Evolutionary conservation across 768 basidiomycete genomes (phyloP).

Genomic region (Mrakia gelida): DNA sequence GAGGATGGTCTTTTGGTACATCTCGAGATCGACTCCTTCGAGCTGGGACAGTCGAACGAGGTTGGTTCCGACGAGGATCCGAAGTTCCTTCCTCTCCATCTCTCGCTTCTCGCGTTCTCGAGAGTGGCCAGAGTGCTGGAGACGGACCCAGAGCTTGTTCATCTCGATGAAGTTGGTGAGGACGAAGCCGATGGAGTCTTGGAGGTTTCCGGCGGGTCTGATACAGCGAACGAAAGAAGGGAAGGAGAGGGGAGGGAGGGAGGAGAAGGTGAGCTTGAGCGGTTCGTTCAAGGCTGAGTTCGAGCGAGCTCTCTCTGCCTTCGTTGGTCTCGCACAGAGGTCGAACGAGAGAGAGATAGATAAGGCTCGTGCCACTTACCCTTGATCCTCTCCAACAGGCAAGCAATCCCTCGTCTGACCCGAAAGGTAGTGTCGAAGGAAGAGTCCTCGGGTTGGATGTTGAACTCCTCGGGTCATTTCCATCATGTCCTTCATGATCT

Average conservation of each 20-base stretch:
- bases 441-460: conserved; percentile 93
- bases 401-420: conserved; percentile 94
- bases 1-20: conserved; percentile 80
- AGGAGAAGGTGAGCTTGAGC: no score
- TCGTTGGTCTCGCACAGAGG: neutral
- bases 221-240: neutral
- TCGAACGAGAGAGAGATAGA: neutral
- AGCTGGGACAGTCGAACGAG: conserved; percentile 91
- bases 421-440: conserved; percentile 91
- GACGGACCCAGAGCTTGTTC: conserved; percentile 99
- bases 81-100: conserved; percentile 86
- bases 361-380: conserved; percentile 52
- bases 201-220: conserved; percentile 80
- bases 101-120: conserved; percentile 96
- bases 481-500: conserved; percentile 99
- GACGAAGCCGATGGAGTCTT: conserved; percentile 93
- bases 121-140: conserved; percentile 96
- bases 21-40: conserved; percentile 90
- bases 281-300: neutral
- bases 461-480: conserved; percentile 98
- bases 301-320: neutral
- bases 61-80: conserved; percentile 96
- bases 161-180: conserved; percentile 99
- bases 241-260: neutral
- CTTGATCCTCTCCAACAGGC: conserved; percentile 76